Evolutionary conservation across 1,284 basidiomycete genomes (phyloP).

Genomic region (Gymnopus androsaceus): DNA sequence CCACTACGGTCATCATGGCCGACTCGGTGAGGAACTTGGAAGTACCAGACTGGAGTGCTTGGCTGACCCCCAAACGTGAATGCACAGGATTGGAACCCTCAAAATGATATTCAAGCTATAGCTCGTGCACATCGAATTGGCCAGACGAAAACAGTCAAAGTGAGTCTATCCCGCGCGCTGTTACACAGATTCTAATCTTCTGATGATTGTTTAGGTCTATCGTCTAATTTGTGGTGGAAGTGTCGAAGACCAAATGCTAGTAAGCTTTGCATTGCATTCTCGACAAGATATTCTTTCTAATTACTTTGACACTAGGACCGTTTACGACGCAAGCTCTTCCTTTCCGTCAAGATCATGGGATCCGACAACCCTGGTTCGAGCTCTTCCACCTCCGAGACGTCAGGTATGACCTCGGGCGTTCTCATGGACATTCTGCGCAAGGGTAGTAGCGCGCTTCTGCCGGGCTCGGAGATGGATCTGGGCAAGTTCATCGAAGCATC

Average conservation of each 20-base stretch:
- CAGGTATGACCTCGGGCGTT: slow-evolving; percentile 43
- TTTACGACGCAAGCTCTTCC: slow-evolving; percentile 61
- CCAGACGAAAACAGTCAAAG: slow-evolving; percentile 80
- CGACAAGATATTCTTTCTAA: background rate
- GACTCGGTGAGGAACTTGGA: slow-evolving; percentile 34
- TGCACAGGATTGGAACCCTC: slow-evolving; percentile 78
- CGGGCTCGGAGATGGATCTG: slow-evolving; percentile 42
- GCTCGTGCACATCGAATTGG: slow-evolving; percentile 83
- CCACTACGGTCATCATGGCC: slow-evolving; percentile 83
- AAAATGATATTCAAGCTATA: slow-evolving; percentile 88
- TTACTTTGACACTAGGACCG: slow-evolving; percentile 38
- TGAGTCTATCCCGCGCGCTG: slow-evolving; percentile 28
- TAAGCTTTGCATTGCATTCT: slow-evolving; percentile 5
- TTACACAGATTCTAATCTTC: background rate
- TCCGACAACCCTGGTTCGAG: slow-evolving; percentile 27
- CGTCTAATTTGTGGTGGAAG: slow-evolving; percentile 57
- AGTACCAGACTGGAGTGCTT: too few relatives aligned
- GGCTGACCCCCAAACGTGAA: background rate
- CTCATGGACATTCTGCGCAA: slow-evolving; percentile 56
- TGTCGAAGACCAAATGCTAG: slow-evolving; percentile 69
- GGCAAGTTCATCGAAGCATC: slow-evolving; percentile 43
- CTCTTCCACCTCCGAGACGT: slow-evolving; percentile 21
- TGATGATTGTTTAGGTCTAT: slow-evolving; percentile 43
- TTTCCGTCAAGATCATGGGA: slow-evolving; percentile 60
- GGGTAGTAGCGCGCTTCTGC: slow-evolving; percentile 53